Evolutionary conservation across 2,329 filamentous ascomycete species (phyloP), one percentile per base, ranked within the genome.

Genomic region (Fusarium haematococcum): DNA sequence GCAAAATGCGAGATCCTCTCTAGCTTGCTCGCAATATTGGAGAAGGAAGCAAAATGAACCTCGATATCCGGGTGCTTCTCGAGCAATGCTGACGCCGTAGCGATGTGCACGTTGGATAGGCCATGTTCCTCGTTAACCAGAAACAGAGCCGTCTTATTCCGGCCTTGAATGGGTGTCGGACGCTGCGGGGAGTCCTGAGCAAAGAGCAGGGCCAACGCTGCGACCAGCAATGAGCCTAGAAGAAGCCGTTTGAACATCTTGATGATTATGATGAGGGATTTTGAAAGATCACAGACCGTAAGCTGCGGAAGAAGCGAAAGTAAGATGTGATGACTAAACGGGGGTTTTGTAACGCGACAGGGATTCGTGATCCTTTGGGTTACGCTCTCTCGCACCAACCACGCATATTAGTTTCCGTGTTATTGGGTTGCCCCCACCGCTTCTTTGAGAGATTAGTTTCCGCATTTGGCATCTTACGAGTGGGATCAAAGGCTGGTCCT

Each of bases 71-170:
- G 77, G 30, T 82, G 72, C 2, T 78, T 74, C 20, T 83, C 81
- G 4, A 84, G 56, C 7, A 85, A 68, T 0, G 81, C 79, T 1
- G 78, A 80, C 1, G 75, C 74, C 4, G 83, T 83, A 1, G 83
- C 83, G 5, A 85, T 67, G 61, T 81, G 81, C 20, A 83, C 82
- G 54, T 85, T 85, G 11, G 79, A 80, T 10, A 82, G 75, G 32
- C 83, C 83, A 59, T 78, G 77, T 10, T 82, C 79, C 10, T 69
- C 71, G 70, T 82, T 81, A 43, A 78, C 76, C 45, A 84, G 50
- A 62, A 84, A 81, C n/a, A 84, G 77, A 7, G 82, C 78, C 3
- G 81, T 83, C 18, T 79, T 79, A 56, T 82, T 80, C 10, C 63
- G 64, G 33, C 75, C 76, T 16, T 67, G 54, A 39, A 71, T 32